Evolutionary conservation across 2,329 filamentous ascomycete genomes (phyloP).

Genomic region (Plectosphaerella plurivora): DNA sequence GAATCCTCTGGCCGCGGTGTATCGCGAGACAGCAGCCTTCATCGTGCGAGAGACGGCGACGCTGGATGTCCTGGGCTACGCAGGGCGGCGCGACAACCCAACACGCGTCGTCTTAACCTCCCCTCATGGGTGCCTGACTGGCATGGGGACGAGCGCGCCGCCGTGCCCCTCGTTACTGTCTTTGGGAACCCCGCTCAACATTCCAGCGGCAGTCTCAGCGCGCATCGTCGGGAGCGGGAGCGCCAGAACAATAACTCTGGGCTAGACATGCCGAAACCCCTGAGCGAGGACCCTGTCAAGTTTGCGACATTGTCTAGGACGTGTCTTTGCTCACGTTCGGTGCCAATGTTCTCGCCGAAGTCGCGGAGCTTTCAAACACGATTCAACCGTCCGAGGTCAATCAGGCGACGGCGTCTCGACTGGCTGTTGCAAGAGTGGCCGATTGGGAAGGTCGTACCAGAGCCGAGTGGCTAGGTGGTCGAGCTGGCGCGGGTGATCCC

Average conservation of each 20-base stretch:
- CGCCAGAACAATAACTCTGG: no score
- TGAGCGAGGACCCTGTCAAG: no score
- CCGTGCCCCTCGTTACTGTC: neutral
- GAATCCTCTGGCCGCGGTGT: neutral
- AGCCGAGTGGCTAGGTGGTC: neutral
- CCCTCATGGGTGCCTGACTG: conserved; percentile 14
- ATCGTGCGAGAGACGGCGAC: neutral
- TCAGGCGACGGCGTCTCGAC: neutral
- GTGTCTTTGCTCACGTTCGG: neutral
- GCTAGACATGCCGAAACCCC: no score
- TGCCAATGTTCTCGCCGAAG: neutral
- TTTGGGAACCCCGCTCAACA: neutral
- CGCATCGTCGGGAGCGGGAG: no score
- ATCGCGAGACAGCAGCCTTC: neutral
- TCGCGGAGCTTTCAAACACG: neutral
- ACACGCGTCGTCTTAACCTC: neutral
- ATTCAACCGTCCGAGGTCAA: neutral
- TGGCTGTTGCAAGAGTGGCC: neutral
- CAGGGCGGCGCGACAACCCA: neutral
- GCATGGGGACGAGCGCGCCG: conserved; percentile 9
- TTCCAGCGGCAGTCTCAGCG: neutral
- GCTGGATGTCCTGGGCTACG: neutral
- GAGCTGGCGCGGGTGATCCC: neutral
- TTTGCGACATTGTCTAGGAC: neutral
- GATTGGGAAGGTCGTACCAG: neutral